phyloP scores from a whole-genome alignment of 2,329 filamentous ascomycete genomes.

The Thelonectria rubi region DNA sequence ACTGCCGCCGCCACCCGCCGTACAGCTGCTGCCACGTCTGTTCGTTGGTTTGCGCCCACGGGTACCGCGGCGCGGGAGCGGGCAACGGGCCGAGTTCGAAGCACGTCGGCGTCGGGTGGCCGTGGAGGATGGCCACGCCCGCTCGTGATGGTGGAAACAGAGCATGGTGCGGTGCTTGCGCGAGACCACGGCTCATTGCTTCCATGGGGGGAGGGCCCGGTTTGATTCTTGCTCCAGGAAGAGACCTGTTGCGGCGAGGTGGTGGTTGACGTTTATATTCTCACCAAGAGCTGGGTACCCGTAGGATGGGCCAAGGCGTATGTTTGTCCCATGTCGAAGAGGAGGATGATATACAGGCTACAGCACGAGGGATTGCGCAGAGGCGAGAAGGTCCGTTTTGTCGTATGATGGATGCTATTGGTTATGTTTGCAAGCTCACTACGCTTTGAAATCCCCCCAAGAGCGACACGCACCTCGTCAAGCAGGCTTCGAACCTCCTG shows the following conservation, averaged over 20 bases:
- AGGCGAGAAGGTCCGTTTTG: neutral
- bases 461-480: neutral
- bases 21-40: neutral
- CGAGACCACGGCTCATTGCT: neutral
- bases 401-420: neutral
- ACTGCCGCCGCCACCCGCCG: neutral
- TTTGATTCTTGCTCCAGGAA: neutral
- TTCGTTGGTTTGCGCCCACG: neutral
- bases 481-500: neutral
- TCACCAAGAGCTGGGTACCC: too few species aligned
- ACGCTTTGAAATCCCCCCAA: neutral
- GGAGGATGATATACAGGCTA: too few species aligned
- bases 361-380: slow-evolving; percentile 1
- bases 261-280: neutral
- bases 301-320: too few species aligned
- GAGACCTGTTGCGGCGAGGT: neutral
- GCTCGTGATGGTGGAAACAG: slow-evolving; percentile 1
- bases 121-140: slow-evolving; percentile 3
- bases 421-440: neutral
- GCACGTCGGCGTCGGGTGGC: neutral
- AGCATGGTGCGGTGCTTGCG: slow-evolving; percentile 5
- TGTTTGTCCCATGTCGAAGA: too few species aligned
- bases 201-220: neutral
- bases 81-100: slow-evolving; percentile 4
- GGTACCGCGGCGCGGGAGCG: slow-evolving; percentile 1